Evolutionary conservation across 1,284 basidiomycete genomes (phyloP).

Genomic region (Pulveroboletus sp.): DNA sequence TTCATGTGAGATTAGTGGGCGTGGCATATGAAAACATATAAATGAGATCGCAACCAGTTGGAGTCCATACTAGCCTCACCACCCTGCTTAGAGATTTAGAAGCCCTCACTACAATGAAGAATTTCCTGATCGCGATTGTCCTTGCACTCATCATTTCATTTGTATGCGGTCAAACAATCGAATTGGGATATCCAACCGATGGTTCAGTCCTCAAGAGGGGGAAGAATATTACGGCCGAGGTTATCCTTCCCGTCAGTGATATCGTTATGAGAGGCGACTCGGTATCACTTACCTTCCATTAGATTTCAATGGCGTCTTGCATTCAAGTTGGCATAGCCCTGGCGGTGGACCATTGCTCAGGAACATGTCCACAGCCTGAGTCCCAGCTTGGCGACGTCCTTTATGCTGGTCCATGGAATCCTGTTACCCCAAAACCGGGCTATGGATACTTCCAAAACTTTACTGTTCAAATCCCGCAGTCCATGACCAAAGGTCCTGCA

Average conservation of each 20-base stretch:
- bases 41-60: not conserved
- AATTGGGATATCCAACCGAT: constrained; percentile 16
- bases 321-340: constrained; percentile 22
- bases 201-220: constrained; percentile 7
- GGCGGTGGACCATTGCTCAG: constrained; percentile 4
- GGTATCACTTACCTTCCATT: not conserved
- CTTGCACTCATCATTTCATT: not conserved
- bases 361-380: not conserved
- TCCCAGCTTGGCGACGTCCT: constrained; percentile 29
- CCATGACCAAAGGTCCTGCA: constrained; percentile 19
- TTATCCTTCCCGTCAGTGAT: constrained; percentile 1
- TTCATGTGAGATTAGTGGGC: too few species aligned
- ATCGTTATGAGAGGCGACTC: not conserved
- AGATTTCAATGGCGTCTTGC: constrained; percentile 8
- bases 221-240: constrained; percentile 3
- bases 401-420: constrained; percentile 34
- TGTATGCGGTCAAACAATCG: constrained; percentile 5
- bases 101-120: not conserved
- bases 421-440: constrained; percentile 24
- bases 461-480: constrained; percentile 19
- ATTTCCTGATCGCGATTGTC: not conserved
- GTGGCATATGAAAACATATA: not conserved
- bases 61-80: not conserved
- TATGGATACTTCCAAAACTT: constrained; percentile 40
- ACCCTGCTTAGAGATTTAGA: not conserved